Conservation (phyloP, 2,329 filamentous ascomycete species). For the Exophiala sp. region DNA sequence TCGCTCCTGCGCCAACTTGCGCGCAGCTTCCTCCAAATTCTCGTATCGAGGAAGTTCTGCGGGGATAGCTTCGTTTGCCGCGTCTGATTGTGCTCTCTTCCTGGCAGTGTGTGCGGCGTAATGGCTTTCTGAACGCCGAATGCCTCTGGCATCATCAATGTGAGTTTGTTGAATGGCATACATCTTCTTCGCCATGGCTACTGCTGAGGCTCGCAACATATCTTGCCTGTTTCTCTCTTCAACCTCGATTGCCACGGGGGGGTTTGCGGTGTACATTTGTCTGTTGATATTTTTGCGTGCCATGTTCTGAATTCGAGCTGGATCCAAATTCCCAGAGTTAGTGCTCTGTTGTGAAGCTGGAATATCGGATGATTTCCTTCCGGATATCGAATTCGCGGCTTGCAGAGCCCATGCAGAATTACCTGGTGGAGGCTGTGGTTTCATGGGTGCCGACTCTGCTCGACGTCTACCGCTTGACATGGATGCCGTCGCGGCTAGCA, state of each 20-base stretch:
- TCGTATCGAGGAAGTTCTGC: conserved; percentile 26
- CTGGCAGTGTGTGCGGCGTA: conserved; percentile 36
- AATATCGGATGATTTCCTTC: conserved; percentile 34
- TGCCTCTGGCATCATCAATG: conserved; percentile 46
- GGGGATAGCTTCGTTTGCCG: conserved; percentile 14
- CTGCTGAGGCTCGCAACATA: conserved; percentile 72
- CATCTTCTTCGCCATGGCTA: conserved; percentile 88
- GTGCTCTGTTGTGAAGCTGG: conserved; percentile 44
- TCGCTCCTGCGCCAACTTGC: conserved; percentile 79
- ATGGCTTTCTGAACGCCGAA: conserved; percentile 35
- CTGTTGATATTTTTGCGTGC: conserved; percentile 65
- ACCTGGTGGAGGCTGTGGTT: conserved; percentile 33
- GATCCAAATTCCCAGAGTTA: conserved; percentile 42
- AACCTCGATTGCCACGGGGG: conserved; percentile 66
- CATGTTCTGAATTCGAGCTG: conserved; percentile 61
- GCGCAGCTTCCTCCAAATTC: conserved; percentile 79
- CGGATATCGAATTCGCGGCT: conserved; percentile 67
- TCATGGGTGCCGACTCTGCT: conserved; percentile 59
- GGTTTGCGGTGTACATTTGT: conserved; percentile 74
- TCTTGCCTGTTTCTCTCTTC: conserved; percentile 72
- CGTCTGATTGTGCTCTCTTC: conserved; percentile 28
- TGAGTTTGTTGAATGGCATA: conserved; percentile 67
- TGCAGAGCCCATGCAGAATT: conserved; percentile 64
- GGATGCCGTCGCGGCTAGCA: conserved; percentile 74
- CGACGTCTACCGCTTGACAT: conserved; percentile 61